These are phyloP conservation scores for Lomentospora prolificans DNA, from an alignment of 2,329 filamentous ascomycete species.

Conservation along the genomic window DNA sequence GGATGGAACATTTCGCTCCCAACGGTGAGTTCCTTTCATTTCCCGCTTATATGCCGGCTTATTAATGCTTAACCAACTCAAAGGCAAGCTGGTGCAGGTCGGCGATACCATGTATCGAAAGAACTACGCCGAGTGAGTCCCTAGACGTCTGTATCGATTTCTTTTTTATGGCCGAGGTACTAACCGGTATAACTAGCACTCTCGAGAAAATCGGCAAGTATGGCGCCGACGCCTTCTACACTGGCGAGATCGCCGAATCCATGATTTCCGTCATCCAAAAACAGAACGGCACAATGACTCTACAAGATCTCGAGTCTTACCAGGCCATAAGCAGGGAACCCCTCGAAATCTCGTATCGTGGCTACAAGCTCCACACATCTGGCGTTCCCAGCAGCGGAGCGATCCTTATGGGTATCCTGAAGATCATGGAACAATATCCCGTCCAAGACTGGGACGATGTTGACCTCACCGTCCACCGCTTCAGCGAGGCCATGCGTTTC, in stretches of 20 bases:
- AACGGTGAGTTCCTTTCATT: slow-evolving; percentile 43
- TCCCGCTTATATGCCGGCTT: too few species aligned
- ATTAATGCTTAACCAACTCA: neutral
- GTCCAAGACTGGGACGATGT: slow-evolving; percentile 39
- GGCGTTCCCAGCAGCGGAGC: slow-evolving; percentile 71
- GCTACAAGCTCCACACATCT: slow-evolving; percentile 58
- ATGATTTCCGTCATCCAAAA: slow-evolving; percentile 60
- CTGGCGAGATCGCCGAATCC: slow-evolving; percentile 60
- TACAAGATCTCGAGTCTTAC: slow-evolving; percentile 69
- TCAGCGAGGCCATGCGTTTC: slow-evolving; percentile 78
- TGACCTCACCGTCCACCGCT: slow-evolving; percentile 67
- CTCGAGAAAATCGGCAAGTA: slow-evolving; percentile 66
- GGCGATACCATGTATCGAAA: slow-evolving; percentile 73
- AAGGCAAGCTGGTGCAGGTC: slow-evolving; percentile 51
- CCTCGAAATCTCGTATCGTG: slow-evolving; percentile 56
- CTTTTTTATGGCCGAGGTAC: too few species aligned
- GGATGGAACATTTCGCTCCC: slow-evolving; percentile 83
- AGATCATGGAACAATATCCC: slow-evolving; percentile 70
- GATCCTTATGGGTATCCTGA: slow-evolving; percentile 66
- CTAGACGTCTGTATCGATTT: neutral
- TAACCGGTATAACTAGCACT: slow-evolving; percentile 30
- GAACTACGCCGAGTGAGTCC: slow-evolving; percentile 54
- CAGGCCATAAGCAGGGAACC: slow-evolving; percentile 54
- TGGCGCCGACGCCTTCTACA: slow-evolving; percentile 67
- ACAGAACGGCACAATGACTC: slow-evolving; percentile 73